These are phyloP conservation scores for Pythium pyrilobum DNA, from an alignment of 352 stramenopile species.

Conservation along the genomic window DNA sequence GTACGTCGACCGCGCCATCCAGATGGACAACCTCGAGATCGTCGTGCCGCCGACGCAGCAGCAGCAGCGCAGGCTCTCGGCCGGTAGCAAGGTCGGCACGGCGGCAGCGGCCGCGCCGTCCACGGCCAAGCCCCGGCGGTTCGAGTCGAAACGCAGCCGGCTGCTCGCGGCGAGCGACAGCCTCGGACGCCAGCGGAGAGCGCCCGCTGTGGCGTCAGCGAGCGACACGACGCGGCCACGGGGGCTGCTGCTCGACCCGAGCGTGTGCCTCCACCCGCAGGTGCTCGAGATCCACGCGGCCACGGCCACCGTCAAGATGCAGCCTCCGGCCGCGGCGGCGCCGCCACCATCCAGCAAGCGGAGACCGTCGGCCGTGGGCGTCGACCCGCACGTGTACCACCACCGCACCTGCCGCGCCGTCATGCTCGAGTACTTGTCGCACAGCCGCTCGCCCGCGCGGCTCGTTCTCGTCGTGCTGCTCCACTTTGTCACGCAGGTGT, in stretches of 20 bases:
- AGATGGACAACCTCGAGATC: constrained; percentile 17
- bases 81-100: background rate
- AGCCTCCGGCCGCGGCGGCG: too few species aligned
- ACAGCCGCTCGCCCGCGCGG: constrained; percentile 21
- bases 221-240: background rate
- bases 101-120: background rate
- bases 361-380: background rate
- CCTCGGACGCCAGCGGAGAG: constrained; percentile 5
- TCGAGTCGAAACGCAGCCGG: constrained; percentile 7
- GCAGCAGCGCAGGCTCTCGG: background rate
- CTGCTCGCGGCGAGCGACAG: constrained; percentile 6
- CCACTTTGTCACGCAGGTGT: constrained; percentile 29
- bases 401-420: constrained; percentile 12
- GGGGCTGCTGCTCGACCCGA: constrained; percentile 16
- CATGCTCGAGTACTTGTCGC: constrained; percentile 30
- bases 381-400: background rate
- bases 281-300: constrained; percentile 22
- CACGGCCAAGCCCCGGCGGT: background rate
- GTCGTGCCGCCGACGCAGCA: background rate
- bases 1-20: constrained; percentile 18
- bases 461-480: constrained; percentile 25
- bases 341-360: too few species aligned
- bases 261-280: constrained; percentile 14
- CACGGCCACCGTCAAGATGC: background rate
- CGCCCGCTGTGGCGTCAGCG: background rate